Evolutionary conservation across 805 yeast genomes (phyloP), one percentile per base, ranked within the genome.

Genomic region (Starmerella apis): DNA sequence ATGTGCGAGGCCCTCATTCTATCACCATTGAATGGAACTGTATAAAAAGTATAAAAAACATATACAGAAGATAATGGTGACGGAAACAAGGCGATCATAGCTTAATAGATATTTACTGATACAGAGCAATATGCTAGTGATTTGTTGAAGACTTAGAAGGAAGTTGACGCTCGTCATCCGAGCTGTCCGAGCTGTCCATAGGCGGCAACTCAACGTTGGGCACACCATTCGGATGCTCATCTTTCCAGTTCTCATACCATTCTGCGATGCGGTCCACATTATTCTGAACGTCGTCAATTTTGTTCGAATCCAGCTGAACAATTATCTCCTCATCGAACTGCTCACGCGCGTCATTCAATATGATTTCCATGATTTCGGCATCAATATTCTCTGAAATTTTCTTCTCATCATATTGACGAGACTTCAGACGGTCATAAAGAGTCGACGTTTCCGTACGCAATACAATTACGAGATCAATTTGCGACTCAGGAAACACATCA

Each of bases 331-430:
- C 79, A 28, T 74, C 83, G 62, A 86, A 92, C 36, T 81, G 75
- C 30, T 86, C 96, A 51, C 76, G 71, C 0, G 97, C 98, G 57
- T 92, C 98, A 56, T 81, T 83, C 42, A 80, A 67, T 14, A 92
- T 77, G 13, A 90, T 85, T 58, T 88, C 90, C 97, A 92, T 92
- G 56, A 92, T 92, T 67, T 92, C 99, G 52, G 94, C 94, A 65
- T 92, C 98, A 41, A 92, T 68, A 63, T 92, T 92, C 61, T 92
- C 99, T 50, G 81, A 82, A 55, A 92, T 78, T 67, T 92, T 92
- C 53, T 75, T 73, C 53, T 85, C 82, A 48, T 81, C 78, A 63
- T 92, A 92, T 6, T 81, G 83, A 65, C 98, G 76, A 52, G 77
- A 75, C 53, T 72, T 70, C 58, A 92, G 71, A 59, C 99, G 74